phyloP scores from a whole-genome alignment of 805 yeast genomes.

The Lipomyces mesembrius region DNA sequence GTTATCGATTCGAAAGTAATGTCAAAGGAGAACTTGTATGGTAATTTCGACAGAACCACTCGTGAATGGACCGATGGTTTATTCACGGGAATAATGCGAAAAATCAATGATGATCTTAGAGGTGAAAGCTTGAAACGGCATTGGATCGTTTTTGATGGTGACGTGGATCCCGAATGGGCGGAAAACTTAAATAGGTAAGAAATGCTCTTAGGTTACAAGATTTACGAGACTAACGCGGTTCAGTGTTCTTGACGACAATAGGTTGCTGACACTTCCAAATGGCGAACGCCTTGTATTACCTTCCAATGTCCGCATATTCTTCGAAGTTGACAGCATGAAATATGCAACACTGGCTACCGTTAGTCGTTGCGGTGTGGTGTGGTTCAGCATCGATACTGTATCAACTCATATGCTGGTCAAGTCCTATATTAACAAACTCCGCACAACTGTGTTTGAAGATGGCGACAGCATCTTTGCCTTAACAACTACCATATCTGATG shows the following conservation, averaged over 20 bases:
- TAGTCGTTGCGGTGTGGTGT: constrained; percentile 88
- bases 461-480: constrained; percentile 31
- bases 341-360: constrained; percentile 89
- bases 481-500: background rate
- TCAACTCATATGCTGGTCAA: constrained; percentile 37
- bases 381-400: constrained; percentile 56
- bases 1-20: constrained; percentile 77
- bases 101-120: constrained; percentile 57
- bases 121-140: constrained; percentile 61
- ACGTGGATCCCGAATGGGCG: constrained; percentile 91
- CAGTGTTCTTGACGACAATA: constrained; percentile 88
- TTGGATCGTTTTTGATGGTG: constrained; percentile 91
- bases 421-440: constrained; percentile 38
- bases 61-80: constrained; percentile 94
- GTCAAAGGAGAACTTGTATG: constrained; percentile 68
- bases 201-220: background rate
- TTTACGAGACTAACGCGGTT: background rate
- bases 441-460: constrained; percentile 32
- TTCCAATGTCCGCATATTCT: constrained; percentile 62
- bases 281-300: constrained; percentile 84
- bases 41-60: constrained; percentile 71
- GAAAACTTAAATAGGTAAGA: constrained; percentile 68
- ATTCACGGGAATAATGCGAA: constrained; percentile 68
- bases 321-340: constrained; percentile 71
- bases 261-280: constrained; percentile 76